Base-by-base conservation (phyloP, 352 stramenopile genomes). In the Elongisporangium undulatum region DNA sequence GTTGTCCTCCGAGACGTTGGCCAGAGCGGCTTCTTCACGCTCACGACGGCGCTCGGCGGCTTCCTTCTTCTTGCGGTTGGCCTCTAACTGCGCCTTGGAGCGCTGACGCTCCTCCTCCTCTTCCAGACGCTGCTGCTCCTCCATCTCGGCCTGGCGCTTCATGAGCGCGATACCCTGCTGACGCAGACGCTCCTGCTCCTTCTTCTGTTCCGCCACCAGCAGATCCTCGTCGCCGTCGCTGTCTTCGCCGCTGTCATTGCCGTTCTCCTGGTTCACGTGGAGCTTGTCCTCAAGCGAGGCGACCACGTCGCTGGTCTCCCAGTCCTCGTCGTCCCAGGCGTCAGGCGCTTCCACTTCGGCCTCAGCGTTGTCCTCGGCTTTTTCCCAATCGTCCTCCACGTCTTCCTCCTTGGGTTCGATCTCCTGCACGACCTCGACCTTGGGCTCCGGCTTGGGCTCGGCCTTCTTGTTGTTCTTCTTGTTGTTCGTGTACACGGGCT, bases 181-280 rank as follows among this genome's bases (percentile, higher is more conserved):
- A 22, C 87, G 83, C 13, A 98, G 75, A 49, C 84, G 77, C 66
- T 98, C 93, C 62, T 97, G 77, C 73, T 98, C 92, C 71, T 98
- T 97, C 58, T 93, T 86, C 68, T 97, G 95, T 67, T 98, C 95
- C 21, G 97, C 71, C 66, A 98, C 79, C 39, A 98, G 87, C 24
- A 98, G 62, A 74, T 99, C 96, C 49, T 98, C 94, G 34, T 98
- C 89, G 45, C 94, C 89, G n/a, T 94, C 85, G 58, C 75, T 84
- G 51, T 89, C 79, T 5, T 74, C 64, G 0, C 73, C 74, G 2
- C 49, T 53, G 16, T 76, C 62, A 4, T 66, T 49, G 12, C 53
- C 51, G 19, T 75, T 68, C 24, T 75, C 61, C n/a, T 80, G 68
- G n/a, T 77, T 70, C 10, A 71, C 71, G 53, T 92, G 69, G 20